Evolutionary conservation across 78 protist genomes (phyloP).

Genomic region (Parvularia atlantis): DNA sequence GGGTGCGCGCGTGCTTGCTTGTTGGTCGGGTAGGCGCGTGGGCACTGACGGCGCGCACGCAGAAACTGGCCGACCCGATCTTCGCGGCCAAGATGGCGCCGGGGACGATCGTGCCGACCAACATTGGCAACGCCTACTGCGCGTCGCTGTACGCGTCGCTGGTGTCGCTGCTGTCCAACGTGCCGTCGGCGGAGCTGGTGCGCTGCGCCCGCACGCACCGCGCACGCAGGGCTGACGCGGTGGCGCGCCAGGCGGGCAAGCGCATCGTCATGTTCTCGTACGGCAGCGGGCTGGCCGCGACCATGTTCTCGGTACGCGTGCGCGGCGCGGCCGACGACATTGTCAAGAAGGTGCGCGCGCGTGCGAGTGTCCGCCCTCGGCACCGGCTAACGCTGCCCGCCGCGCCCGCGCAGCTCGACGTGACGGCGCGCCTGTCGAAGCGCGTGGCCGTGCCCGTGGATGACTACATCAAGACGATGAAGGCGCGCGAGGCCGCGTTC

Average conservation of each 20-base stretch:
- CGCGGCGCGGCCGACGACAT: slow-evolving; percentile 23
- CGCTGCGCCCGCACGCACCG: neutral
- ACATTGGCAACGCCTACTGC: slow-evolving; percentile 86
- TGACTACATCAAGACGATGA: slow-evolving; percentile 25
- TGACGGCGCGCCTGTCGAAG: slow-evolving; percentile 38
- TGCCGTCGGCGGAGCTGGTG: neutral
- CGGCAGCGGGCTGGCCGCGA: slow-evolving; percentile 87
- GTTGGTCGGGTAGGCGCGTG: too few relatives aligned
- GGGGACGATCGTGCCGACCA: slow-evolving; percentile 42
- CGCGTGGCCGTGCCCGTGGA: slow-evolving; percentile 43
- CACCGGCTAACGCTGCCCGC: neutral
- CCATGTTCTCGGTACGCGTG: slow-evolving; percentile 69
- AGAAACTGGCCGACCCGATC: too few relatives aligned
- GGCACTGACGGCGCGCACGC: too few relatives aligned
- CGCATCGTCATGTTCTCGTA: slow-evolving; percentile 79
- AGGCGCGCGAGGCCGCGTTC: slow-evolving; percentile 48
- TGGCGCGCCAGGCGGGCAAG: slow-evolving; percentile 50
- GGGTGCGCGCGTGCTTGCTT: neutral
- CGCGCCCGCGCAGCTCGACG: slow-evolving; percentile 11
- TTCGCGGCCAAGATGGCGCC: slow-evolving; percentile 59
- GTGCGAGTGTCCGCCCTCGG: too few relatives aligned
- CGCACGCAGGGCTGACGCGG: slow-evolving; percentile 2
- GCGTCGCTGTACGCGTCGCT: slow-evolving; percentile 80
- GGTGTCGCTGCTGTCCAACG: slow-evolving; percentile 49
- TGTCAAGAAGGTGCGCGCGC: too few relatives aligned